phyloP scores from a whole-genome alignment of 2,329 filamentous ascomycete genomes.

The Botrytis paeoniae region DNA sequence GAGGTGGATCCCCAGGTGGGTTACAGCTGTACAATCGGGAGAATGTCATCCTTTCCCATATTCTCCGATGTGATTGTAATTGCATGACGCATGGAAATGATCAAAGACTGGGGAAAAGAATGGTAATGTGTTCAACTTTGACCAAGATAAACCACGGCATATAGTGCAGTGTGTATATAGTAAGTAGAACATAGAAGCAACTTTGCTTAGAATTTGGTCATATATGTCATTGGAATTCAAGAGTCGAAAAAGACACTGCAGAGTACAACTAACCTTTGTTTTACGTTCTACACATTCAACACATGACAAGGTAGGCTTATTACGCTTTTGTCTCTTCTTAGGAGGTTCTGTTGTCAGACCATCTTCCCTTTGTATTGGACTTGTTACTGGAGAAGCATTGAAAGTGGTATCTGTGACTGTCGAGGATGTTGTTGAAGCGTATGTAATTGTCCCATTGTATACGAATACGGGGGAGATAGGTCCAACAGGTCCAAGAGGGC shows the following conservation, averaged over 20 bases:
- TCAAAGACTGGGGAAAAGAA: not conserved
- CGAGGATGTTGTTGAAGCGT: conserved; percentile 23
- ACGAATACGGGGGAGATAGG: conserved; percentile 24
- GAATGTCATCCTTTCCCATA: not conserved
- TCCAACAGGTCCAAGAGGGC: not conserved
- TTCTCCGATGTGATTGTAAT: not conserved
- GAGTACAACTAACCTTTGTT: conserved; percentile 58
- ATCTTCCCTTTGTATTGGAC: conserved; percentile 24
- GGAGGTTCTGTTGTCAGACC: conserved; percentile 23
- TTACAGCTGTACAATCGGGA: not conserved
- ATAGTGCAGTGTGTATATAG: not conserved
- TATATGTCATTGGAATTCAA: not conserved
- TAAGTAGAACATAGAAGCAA: not conserved
- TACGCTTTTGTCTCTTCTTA: conserved; percentile 74
- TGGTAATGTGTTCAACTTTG: not conserved
- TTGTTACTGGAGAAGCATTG: conserved; percentile 8
- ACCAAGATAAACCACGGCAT: not conserved
- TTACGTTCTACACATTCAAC: conserved; percentile 79
- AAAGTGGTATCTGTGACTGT: conserved; percentile 26
- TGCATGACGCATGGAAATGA: not conserved
- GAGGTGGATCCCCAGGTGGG: not conserved
- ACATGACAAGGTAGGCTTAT: conserved; percentile 78
- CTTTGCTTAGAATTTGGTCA: not conserved
- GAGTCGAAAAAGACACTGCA: not conserved
- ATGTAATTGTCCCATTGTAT: conserved; percentile 20